phyloP scores from a whole-genome alignment of 2,329 filamentous ascomycete species.

The Sarocladiaceae sp. region DNA sequence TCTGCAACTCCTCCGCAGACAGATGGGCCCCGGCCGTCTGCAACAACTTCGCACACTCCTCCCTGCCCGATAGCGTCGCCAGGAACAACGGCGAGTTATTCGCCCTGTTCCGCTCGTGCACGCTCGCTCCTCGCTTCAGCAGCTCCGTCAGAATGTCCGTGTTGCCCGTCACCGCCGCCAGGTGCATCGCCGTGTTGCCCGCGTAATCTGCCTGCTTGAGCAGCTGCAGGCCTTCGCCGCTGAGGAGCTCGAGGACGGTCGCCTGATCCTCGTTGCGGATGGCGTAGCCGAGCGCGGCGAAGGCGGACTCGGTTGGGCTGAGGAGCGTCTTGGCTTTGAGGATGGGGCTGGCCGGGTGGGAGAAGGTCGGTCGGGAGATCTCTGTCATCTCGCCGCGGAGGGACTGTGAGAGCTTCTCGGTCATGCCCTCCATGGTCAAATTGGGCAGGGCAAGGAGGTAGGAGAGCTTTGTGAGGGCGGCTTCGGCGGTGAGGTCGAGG shows the following conservation, averaged over 20 bases:
- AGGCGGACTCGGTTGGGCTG: constrained; percentile 52
- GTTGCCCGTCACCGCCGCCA: constrained; percentile 49
- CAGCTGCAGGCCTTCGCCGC: constrained; percentile 57
- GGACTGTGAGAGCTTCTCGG: constrained; percentile 63
- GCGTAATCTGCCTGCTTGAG: constrained; percentile 74
- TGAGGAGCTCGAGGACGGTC: constrained; percentile 60
- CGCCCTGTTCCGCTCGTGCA: constrained; percentile 58
- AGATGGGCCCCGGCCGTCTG: constrained; percentile 54
- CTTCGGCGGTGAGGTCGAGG: constrained; percentile 83
- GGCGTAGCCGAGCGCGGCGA: constrained; percentile 74
- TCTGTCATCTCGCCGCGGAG: constrained; percentile 84
- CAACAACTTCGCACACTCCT: constrained; percentile 47
- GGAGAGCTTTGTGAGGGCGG: constrained; percentile 82
- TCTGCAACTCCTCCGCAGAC: constrained; percentile 33
- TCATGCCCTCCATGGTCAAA: constrained; percentile 59
- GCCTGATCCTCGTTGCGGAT: constrained; percentile 65
- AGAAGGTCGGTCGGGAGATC: constrained; percentile 64
- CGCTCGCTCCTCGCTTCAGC: constrained; percentile 56
- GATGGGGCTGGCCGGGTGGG: constrained; percentile 58
- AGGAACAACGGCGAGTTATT: constrained; percentile 62
- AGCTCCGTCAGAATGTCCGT: constrained; percentile 52
- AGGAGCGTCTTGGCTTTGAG: constrained; percentile 37
- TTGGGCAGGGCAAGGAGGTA: constrained; percentile 69
- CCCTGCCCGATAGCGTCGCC: constrained; percentile 51
- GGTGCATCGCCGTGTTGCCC: constrained; percentile 64